Evolutionary conservation across 495 filamentous ascomycete genomes (phyloP).

Genomic region (Penicillium malachiteum): DNA sequence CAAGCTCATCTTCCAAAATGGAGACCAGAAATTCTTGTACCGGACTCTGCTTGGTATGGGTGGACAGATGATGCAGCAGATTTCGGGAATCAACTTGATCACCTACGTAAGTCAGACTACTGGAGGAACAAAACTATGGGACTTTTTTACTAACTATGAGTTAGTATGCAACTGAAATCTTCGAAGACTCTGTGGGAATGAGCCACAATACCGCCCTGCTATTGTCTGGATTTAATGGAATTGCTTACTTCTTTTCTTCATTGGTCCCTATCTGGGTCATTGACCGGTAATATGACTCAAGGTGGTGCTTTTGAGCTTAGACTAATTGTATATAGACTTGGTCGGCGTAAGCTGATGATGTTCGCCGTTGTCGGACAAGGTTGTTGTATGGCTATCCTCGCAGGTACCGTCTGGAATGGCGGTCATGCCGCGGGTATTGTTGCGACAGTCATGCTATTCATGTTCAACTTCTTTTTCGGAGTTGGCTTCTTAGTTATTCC

Average conservation of each 20-base stretch:
- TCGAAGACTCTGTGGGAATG: conserved; percentile 36
- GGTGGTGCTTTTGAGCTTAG: background rate
- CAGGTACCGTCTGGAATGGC: conserved; percentile 31
- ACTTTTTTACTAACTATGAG: background rate
- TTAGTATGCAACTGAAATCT: conserved; percentile 38
- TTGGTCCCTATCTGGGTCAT: conserved; percentile 53
- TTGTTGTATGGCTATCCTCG: conserved; percentile 43
- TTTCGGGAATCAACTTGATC: conserved; percentile 46
- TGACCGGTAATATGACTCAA: conserved; percentile 29
- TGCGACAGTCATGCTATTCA: conserved; percentile 34
- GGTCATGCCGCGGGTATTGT: conserved; percentile 30
- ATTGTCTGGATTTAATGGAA: conserved; percentile 47
- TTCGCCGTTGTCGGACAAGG: conserved; percentile 52
- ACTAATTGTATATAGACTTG: conserved; percentile 30
- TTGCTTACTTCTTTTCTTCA: conserved; percentile 48
- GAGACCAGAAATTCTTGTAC: conserved; percentile 29
- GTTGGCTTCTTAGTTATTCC: conserved; percentile 34
- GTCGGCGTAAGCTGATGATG: conserved; percentile 47
- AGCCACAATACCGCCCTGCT: conserved; percentile 42
- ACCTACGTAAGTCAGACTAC: conserved; percentile 31
- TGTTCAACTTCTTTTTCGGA: conserved; percentile 41
- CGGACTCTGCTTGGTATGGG: conserved; percentile 38
- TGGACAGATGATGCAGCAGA: conserved; percentile 47
- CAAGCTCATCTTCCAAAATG: conserved; percentile 38
- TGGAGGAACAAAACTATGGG: background rate